Evolutionary conservation across 768 basidiomycete species (phyloP).

Genomic region (Lyophyllum decastes): DNA sequence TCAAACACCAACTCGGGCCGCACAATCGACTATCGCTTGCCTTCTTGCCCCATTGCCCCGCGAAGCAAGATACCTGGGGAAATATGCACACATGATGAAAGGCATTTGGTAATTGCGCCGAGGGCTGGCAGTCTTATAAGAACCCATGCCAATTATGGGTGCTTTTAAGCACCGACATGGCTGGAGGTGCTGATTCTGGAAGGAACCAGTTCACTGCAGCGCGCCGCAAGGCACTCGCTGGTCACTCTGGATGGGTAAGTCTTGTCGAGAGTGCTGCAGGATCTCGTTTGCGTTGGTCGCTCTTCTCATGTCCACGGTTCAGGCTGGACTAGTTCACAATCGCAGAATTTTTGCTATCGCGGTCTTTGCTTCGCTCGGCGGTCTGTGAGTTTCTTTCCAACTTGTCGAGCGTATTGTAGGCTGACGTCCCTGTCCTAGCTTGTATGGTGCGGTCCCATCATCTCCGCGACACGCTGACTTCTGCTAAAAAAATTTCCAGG

Average conservation of each 20-base stretch:
- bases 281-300: no score
- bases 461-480: not conserved
- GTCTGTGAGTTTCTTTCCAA: constrained; percentile 48
- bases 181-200: constrained; percentile 39
- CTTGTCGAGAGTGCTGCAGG: constrained; percentile 3
- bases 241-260: constrained; percentile 68
- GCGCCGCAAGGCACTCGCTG: constrained; percentile 57
- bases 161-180: constrained; percentile 33
- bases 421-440: constrained; percentile 32
- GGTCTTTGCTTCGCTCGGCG: constrained; percentile 79
- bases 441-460: constrained; percentile 52
- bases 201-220: constrained; percentile 35
- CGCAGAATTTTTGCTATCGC: constrained; percentile 65
- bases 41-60: not conserved
- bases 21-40: not conserved
- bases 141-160: not conserved
- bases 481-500: constrained; percentile 34
- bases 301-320: constrained; percentile 2
- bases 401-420: not conserved
- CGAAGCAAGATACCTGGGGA: not conserved
- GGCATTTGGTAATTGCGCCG: not conserved
- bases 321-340: constrained; percentile 71
- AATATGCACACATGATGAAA: not conserved
- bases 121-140: constrained; percentile 3
- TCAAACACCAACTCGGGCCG: not conserved